A percentile compares a stretch with the other conserved stretches of the same genome.
phyloP scores from a whole-genome alignment of 768 basidiomycete species.

The Lactifluus subvellereus region DNA sequence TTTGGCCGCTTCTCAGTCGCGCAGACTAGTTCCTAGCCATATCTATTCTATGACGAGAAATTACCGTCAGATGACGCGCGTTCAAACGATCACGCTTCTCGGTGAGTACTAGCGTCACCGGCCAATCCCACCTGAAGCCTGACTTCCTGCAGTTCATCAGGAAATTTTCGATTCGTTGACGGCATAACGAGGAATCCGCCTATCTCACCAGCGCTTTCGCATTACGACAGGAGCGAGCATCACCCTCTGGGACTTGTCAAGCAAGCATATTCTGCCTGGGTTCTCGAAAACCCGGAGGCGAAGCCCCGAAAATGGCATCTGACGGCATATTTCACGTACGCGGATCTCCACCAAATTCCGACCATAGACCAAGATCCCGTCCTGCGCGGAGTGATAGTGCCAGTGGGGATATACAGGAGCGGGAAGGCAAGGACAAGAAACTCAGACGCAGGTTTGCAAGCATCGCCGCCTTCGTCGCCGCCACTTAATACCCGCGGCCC shows the following conservation, averaged over 20 bases:
- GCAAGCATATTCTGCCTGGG: conserved; percentile 68
- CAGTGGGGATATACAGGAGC: conserved; percentile 37
- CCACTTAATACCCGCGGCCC: conserved; percentile 25
- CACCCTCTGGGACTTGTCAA: conserved; percentile 57
- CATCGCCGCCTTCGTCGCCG: conserved; percentile 27
- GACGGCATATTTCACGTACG: conserved; percentile 42
- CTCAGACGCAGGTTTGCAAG: conserved; percentile 30
- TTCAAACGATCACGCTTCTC: conserved; percentile 34
- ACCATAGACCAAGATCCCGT: conserved; percentile 36
- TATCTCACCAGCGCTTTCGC: conserved; percentile 49
- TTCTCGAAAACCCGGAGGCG: conserved; percentile 39
- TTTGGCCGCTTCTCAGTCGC: conserved; percentile 1
- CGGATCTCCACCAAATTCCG: conserved; percentile 35
- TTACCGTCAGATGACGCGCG: conserved; percentile 40
- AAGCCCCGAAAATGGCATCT: conserved; percentile 62
- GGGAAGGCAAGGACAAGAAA: conserved; percentile 38
- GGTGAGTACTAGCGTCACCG: conserved; percentile 31
- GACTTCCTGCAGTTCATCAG: conserved; percentile 25
- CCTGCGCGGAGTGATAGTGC: conserved; percentile 34
- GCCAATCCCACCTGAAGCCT: conserved; percentile 3
- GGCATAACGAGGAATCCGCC: conserved; percentile 45
- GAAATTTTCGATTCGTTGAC: conserved; percentile 46
- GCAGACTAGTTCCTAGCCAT: conserved; percentile 40
- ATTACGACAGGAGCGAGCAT: conserved; percentile 49
- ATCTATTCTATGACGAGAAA: conserved; percentile 65